These are phyloP conservation scores for Chaetomiaceae sp. DNA, from an alignment of 2,329 filamentous ascomycete species.

Conservation along the genomic window DNA sequence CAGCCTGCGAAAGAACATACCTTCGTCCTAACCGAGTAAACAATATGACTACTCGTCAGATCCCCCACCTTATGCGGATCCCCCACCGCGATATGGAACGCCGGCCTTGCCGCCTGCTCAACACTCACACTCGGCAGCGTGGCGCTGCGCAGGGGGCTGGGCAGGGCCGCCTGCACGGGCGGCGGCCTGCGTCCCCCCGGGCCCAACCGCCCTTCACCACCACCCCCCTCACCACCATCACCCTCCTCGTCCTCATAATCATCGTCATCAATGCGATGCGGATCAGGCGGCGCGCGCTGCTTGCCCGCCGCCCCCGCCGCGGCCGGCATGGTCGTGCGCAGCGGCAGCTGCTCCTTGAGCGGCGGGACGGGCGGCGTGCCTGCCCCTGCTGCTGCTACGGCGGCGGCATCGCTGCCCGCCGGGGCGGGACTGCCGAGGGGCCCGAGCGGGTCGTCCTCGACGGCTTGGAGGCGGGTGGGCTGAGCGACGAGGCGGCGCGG, in stretches of 20 bases:
- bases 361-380: conserved; percentile 57
- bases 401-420: conserved; percentile 15
- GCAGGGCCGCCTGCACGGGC: conserved; percentile 53
- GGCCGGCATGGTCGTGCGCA: conserved; percentile 52
- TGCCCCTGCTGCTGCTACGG: conserved; percentile 23
- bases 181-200: conserved; percentile 54
- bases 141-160: conserved; percentile 45
- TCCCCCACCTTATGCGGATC: conserved; percentile 98
- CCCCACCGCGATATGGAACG: conserved; percentile 83
- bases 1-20: no score
- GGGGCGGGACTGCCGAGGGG: conserved; percentile 63
- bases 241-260: conserved; percentile 49
- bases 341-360: conserved; percentile 54
- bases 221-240: conserved; percentile 20
- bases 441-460: conserved; percentile 68
- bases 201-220: not conserved
- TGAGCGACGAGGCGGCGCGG: conserved; percentile 64
- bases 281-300: conserved; percentile 42
- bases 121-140: conserved; percentile 76
- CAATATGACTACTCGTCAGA: conserved; percentile 92
- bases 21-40: conserved; percentile 92
- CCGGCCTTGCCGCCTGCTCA: conserved; percentile 89
- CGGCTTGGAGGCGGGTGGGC: conserved; percentile 70
- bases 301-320: conserved; percentile 16
- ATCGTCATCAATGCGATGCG: conserved; percentile 64